Percentiles rank a stretch among this genome's conserved stretches.
phyloP scores from a whole-genome alignment of 2,329 filamentous ascomycete genomes.

The Colletotrichum ledebouriae region DNA sequence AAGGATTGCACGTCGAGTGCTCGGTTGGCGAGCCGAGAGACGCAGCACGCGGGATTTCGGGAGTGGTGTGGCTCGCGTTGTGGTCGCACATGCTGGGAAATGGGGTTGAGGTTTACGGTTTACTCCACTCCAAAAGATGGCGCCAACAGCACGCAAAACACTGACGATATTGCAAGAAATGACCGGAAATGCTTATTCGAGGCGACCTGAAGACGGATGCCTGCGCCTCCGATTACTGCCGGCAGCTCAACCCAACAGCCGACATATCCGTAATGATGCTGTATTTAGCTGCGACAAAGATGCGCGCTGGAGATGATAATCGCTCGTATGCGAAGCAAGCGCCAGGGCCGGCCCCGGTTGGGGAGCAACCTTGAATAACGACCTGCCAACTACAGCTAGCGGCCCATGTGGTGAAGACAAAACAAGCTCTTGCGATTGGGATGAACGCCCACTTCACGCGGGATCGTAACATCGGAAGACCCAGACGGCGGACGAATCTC shows the following conservation, averaged over 20 bases:
- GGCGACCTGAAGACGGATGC: not conserved
- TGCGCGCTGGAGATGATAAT: constrained; percentile 10
- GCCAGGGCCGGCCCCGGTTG: constrained; percentile 24
- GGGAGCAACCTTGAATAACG: constrained; percentile 8
- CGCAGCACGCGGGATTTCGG: not conserved
- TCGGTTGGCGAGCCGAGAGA: constrained; percentile 9
- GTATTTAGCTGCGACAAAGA: not conserved
- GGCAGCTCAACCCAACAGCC: constrained; percentile 11
- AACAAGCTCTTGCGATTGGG: constrained; percentile 23
- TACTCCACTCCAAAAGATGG: not conserved
- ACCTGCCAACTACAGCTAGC: constrained; percentile 39
- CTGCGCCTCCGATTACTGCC: not conserved
- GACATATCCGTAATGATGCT: constrained; percentile 13
- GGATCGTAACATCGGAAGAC: constrained; percentile 14
- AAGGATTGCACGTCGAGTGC: too few species aligned
- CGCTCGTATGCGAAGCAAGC: not conserved
- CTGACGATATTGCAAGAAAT: constrained; percentile 5
- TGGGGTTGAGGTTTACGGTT: not conserved
- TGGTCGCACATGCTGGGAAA: not conserved
- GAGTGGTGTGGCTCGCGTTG: not conserved
- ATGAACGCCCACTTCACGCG: constrained; percentile 15
- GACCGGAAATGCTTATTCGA: not conserved
- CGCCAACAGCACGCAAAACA: not conserved
- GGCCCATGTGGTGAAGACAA: not conserved
- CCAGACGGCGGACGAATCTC: not conserved